Base-by-base conservation (phyloP, 305 asterid species). In the Andrographis paniculata region DNA sequence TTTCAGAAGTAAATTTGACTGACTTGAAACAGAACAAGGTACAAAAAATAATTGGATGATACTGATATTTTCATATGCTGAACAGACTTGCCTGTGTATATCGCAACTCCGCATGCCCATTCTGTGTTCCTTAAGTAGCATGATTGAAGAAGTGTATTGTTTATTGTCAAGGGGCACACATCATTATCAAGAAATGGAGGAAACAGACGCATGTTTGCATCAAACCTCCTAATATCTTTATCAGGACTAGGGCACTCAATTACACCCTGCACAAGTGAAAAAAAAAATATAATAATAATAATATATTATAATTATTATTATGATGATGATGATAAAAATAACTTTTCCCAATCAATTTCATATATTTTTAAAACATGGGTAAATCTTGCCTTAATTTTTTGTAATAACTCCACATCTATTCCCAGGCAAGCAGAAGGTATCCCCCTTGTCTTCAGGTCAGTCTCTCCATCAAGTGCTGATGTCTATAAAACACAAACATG, bases 71-170 rank as follows among this genome's bases (percentile, higher is more conserved):
- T 43, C 23, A 45, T 39, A 43, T n/a, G 43, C n/a, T 47, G n/a
- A 45, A 50, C 60, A 66, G 44, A 64, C 83, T 75, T 70, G 70
- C 99, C 99, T 68, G 99, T 86, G 68, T 91, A 91, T 39, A 91
- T 86, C 66, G 99, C 79, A 73, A 91, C 94, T 62, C 99, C 96
- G 72, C 99, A 91, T 46, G 94, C 99, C 99, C 99, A 91, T 67
- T 86, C 99, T 5, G 96, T 83, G 77, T 91, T 86, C 73, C 96
- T 74, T 60, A 91, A 75, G 80, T 86, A 91, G 76, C 99, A 91
- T 39, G 96, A 91, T 52, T 91, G 96, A 65, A 86, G 99, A 45
- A 91, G 65, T 51, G 96, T 86, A 52, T 91, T 86, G 58, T 83
- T 83, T 28, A 91, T 77, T 41, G 96, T 91, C 69, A 91, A 68